A percentile compares a stretch with the other conserved stretches of the same genome.
These are phyloP conservation scores for Athelia psychrophila DNA, from an alignment of 1,284 basidiomycete genomes.

Conservation along the genomic window DNA sequence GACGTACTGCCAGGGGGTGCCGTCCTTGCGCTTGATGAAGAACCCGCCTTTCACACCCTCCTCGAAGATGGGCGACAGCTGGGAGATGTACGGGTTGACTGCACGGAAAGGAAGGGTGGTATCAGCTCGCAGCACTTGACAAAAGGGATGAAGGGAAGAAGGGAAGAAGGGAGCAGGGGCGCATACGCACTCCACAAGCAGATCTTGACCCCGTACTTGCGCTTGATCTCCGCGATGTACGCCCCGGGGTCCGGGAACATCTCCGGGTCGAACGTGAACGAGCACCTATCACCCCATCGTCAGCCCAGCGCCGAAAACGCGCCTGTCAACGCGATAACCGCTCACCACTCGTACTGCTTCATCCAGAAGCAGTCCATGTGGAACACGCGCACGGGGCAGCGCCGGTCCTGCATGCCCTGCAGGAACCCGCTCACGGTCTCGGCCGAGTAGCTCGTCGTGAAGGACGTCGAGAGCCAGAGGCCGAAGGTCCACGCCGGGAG, in stretches of 20 bases:
- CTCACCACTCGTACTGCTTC: conserved; percentile 73
- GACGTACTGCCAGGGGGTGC: conserved; percentile 66
- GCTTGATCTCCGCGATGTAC: conserved; percentile 66
- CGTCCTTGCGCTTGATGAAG: conserved; percentile 68
- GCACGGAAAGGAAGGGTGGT: conserved; percentile 1
- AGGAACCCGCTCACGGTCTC: conserved; percentile 68
- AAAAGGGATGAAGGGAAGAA: too few relatives aligned
- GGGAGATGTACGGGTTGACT: conserved; percentile 72
- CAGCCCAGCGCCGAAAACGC: neutral
- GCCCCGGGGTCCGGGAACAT: conserved; percentile 71
- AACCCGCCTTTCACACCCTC: conserved; percentile 66
- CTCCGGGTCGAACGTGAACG: conserved; percentile 75
- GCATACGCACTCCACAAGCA: conserved; percentile 65
- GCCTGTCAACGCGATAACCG: neutral
- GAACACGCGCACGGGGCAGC: conserved; percentile 73
- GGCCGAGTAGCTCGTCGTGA: conserved; percentile 68
- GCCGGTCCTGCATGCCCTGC: conserved; percentile 65
- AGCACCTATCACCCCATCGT: conserved; percentile 45
- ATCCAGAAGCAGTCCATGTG: conserved; percentile 82
- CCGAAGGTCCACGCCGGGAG: conserved; percentile 74
- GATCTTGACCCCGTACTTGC: conserved; percentile 67
- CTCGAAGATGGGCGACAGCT: conserved; percentile 66
- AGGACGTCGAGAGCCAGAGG: conserved; percentile 76
- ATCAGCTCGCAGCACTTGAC: too few relatives aligned
- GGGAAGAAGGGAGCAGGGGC: neutral